Evolutionary conservation across 2,329 filamentous ascomycete genomes (phyloP).

Genomic region (Colletotrichum aenigma): DNA sequence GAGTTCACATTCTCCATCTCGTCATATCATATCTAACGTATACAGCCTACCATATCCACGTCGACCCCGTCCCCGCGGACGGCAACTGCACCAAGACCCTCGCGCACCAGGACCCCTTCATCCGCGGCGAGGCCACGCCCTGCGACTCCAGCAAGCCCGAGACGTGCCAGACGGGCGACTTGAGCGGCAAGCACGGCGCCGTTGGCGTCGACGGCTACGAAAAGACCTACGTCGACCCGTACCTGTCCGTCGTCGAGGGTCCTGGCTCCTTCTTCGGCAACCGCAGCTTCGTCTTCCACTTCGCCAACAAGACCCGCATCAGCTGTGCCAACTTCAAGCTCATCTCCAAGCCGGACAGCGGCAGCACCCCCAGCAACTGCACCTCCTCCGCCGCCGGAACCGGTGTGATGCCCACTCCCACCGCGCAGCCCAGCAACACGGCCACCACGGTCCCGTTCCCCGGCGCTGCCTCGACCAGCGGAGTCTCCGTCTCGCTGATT

Average conservation of each 20-base stretch:
- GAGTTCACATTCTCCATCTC: constrained; percentile 27
- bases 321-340: constrained; percentile 66
- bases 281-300: constrained; percentile 68
- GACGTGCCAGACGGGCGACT: constrained; percentile 78
- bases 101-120: constrained; percentile 74
- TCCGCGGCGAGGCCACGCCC: constrained; percentile 63
- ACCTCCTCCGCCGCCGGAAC: not conserved
- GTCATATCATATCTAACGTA: not conserved
- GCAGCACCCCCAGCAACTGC: constrained; percentile 9
- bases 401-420: not conserved
- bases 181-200: constrained; percentile 75
- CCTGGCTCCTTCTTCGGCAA: constrained; percentile 66
- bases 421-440: not conserved
- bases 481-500: constrained; percentile 5
- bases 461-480: constrained; percentile 16
- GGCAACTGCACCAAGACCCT: constrained; percentile 75
- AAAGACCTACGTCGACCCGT: constrained; percentile 59
- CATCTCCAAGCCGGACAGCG: constrained; percentile 20
- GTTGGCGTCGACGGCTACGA: constrained; percentile 53
- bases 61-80: constrained; percentile 61
- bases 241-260: constrained; percentile 56
- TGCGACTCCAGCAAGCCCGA: constrained; percentile 63
- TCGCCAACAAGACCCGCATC: constrained; percentile 66
- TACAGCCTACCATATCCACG: constrained; percentile 76
- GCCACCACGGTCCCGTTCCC: not conserved